Evolutionary conservation across 371 early-diverging fungal species (phyloP), one percentile per base, ranked within the genome.

Genomic region (Mucor lusitanicus): DNA sequence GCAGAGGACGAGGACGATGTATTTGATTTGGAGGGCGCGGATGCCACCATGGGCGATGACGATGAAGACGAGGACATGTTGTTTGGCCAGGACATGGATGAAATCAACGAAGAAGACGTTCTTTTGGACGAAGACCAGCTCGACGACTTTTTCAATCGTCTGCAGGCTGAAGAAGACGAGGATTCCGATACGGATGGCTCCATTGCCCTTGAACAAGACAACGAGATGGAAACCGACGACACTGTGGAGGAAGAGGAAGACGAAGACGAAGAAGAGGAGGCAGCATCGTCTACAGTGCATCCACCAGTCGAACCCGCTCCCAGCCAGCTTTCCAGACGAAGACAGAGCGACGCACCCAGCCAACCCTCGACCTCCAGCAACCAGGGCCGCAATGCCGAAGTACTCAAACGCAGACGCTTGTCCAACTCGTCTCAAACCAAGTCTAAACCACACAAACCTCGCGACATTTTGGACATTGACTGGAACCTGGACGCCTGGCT

Each of bases 401-500:
- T 61, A 6, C 23, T 64, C 3, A 68, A 68, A 48, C 42, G 72
- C 61, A 60, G 72, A 67, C 32, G 72, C 40, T 28, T 64, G 21
- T 72, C 73, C 23, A 39, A 42, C n/a, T 70, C 71, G 27, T 66
- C 71, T 56, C 74, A 65, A 27, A 30, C 65, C 12, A 64, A 67
- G 25, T 21, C 56, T 28, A 70, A 69, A 65, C 23, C 73, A 30
- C 63, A 70, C 62, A 66, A 59, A 57, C 32, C 63, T 35, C 58
- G 60, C 0, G 83, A 83, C 50, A 78, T 83, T 33, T 63, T 76
- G 21, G 80, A 80, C 35, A 61, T 83, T 1, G 67, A 70, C 33
- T 79, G 76, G 68, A 76, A 68, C 58, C 58, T 79, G 12, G 71
- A 77, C 28, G 69, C 67, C 13, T 80, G 81, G 79, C 48, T 83